These are phyloP conservation scores for Ascochyta koolunga DNA, from an alignment of 2,329 filamentous ascomycete genomes.

Conservation along the genomic window DNA sequence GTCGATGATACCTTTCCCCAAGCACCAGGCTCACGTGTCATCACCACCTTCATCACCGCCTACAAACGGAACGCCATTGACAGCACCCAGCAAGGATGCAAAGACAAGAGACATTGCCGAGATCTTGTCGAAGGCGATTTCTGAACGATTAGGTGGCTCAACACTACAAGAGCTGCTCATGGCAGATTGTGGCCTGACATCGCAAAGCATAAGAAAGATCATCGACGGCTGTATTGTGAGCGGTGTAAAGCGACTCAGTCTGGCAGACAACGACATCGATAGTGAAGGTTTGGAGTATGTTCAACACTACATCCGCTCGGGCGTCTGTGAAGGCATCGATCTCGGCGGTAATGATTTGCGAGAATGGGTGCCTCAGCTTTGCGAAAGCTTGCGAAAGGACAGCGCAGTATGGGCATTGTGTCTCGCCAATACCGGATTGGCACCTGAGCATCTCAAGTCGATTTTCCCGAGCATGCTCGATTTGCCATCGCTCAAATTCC, in stretches of 20 bases:
- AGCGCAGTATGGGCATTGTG: conserved; percentile 78
- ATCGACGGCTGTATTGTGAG: conserved; percentile 83
- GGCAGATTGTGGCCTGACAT: conserved; percentile 75
- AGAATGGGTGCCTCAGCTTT: conserved; percentile 53
- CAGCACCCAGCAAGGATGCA: conserved; percentile 14
- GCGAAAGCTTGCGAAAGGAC: conserved; percentile 57
- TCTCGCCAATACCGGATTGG: conserved; percentile 83
- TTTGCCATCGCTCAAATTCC: conserved; percentile 78
- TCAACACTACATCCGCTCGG: conserved; percentile 74
- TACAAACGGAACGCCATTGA: conserved; percentile 6
- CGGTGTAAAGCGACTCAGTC: conserved; percentile 77
- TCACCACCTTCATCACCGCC: conserved; percentile 25
- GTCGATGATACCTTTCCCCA: conserved; percentile 76
- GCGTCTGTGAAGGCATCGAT: conserved; percentile 85
- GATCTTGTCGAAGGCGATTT: conserved; percentile 76
- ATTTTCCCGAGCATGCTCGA: conserved; percentile 75
- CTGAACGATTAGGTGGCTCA: conserved; percentile 75
- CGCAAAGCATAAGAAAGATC: conserved; percentile 73
- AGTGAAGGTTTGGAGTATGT: conserved; percentile 76
- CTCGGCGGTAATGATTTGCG: conserved; percentile 80
- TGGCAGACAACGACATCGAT: conserved; percentile 82
- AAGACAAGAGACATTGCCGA: conserved; percentile 62
- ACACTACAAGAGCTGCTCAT: conserved; percentile 83
- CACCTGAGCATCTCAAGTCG: conserved; percentile 72
- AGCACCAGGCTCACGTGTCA: conserved; percentile 20